Evolutionary conservation across 164 flowering plant genomes (phyloP).

Genomic region (Platanus orientalis): DNA sequence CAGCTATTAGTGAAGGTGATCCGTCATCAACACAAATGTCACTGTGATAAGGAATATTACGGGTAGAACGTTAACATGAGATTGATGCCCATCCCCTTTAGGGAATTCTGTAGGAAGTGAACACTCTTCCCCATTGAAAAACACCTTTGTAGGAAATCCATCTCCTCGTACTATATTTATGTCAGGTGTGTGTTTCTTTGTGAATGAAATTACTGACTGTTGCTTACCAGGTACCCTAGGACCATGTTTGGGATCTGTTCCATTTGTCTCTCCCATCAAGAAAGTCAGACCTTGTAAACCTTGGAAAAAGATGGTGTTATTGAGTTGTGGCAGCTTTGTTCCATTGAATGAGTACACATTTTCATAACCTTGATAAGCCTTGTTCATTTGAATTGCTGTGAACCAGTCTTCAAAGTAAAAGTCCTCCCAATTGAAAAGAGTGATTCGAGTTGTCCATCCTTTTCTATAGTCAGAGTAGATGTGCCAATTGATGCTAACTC

Average conservation of each 20-base stretch:
- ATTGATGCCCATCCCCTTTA: conserved; percentile 15
- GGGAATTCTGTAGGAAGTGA: too few species aligned
- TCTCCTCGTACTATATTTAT: conserved; percentile 51
- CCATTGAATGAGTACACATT: conserved; percentile 78
- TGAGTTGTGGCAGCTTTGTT: conserved; percentile 33
- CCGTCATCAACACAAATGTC: conserved; percentile 20
- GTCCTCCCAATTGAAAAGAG: conserved; percentile 70
- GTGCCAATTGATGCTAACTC: conserved; percentile 84
- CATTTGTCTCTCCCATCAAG: conserved; percentile 48
- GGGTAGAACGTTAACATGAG: conserved; percentile 10
- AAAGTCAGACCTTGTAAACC: conserved; percentile 62
- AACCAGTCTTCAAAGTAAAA: conserved; percentile 58
- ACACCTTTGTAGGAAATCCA: too few species aligned
- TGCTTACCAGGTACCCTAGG: conserved; percentile 82
- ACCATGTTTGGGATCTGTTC: conserved; percentile 39
- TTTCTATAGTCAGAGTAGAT: conserved; percentile 43
- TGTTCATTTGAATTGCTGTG: conserved; percentile 44
- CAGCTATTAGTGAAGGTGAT: conserved; percentile 7
- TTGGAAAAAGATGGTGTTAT: conserved; percentile 63
- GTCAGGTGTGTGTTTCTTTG: conserved; percentile 40
- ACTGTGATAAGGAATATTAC: conserved; percentile 11
- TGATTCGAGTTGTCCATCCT: conserved; percentile 76
- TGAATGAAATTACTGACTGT: conserved; percentile 71
- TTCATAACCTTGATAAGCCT: conserved; percentile 47
- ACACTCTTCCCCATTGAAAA: too few species aligned